These are phyloP conservation scores for Diplosphaera chodatii DNA, from an alignment of 139 green algal genomes.

Conservation along the genomic window DNA sequence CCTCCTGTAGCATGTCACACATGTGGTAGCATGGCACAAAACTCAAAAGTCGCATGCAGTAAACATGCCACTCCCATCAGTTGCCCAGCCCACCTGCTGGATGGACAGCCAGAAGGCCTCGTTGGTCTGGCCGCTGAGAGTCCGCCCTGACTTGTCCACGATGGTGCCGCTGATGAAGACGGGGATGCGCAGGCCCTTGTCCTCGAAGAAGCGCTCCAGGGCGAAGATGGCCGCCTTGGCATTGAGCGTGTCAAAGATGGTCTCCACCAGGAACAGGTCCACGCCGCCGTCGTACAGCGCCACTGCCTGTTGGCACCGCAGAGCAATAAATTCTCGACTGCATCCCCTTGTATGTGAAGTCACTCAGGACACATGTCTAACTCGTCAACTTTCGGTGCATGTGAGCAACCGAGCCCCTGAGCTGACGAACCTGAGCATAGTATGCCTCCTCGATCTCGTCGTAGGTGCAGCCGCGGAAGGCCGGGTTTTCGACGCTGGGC, in stretches of 20 bases:
- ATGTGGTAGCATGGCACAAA: no score
- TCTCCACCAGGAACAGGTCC: constrained; percentile 97
- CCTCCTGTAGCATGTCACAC: no score
- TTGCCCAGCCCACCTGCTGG: not conserved
- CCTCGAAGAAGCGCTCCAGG: constrained; percentile 85
- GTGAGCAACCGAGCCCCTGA: no score
- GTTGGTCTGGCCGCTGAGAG: constrained; percentile 95
- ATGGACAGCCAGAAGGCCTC: constrained; percentile 91
- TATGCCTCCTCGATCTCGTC: constrained; percentile 95
- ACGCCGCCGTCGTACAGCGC: constrained; percentile 85
- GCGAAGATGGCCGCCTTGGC: constrained; percentile 91
- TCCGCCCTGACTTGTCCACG: constrained; percentile 90
- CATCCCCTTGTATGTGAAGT: no score
- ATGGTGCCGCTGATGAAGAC: constrained; percentile 97
- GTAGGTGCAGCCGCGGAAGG: constrained; percentile 87
- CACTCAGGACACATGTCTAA: no score
- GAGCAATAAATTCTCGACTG: no score
- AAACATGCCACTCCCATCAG: no score
- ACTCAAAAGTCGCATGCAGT: no score
- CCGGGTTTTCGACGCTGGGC: constrained; percentile 95
- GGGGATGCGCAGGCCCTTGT: constrained; percentile 65
- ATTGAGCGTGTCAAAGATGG: constrained; percentile 98
- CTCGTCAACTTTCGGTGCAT: no score
- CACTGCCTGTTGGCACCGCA: no score
- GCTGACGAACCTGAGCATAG: constrained; percentile 66